Base-by-base conservation (phyloP, 2,329 filamentous ascomycete genomes). In the Fusarium falciforme region DNA sequence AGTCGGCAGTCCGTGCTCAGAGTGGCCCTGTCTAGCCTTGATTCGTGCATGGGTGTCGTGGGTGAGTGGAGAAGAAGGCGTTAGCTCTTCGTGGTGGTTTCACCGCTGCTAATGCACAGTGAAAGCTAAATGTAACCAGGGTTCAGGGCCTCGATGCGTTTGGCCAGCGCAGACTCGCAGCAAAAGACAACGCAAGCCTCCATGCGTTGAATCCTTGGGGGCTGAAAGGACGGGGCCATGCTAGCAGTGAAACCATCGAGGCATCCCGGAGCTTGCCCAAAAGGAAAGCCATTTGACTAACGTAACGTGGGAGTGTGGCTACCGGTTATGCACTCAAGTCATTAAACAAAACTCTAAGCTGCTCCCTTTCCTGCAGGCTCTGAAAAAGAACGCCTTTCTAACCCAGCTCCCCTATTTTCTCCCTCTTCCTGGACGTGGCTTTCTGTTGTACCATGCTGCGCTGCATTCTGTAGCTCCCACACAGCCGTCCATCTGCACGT, bases 281-380 rank as follows among this genome's bases (percentile, higher is more conserved):
- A 54, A n/a, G 16, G 17, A 14, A 20, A 0, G 2, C 11, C 36
- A 29, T 20, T 57, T 61, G 29, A 40, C 67, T 63, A 42, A 44
- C 16, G 49, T 38, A 40, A 38, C 36, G 47, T 11, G 11, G 25
- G 20, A 25, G 20, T 57, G 20, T 16, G n/a, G 20, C 31, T 5
- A 20, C 38, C 20, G 47, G 47, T 36, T 20, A 20, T 58, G 52
- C 59, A 52, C 27, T 62, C 29, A 47, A 14, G 8, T 14, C n/a
- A 38, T 31, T 29, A 42, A 59, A 68, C 61, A 73, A 73, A 73
- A 74, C 63, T 74, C 65, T 69, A 66, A 20, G 42, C n/a, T 36
- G 17, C 52, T 63, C 60, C 49, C 38, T 20, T 60, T 27, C 36
- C 42, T 58, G 58, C 10, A 29, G 29, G 16, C 8, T 52, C 25